Evolutionary conservation across 345 rosid species (phyloP).

Genomic region (Eucalyptus albens): DNA sequence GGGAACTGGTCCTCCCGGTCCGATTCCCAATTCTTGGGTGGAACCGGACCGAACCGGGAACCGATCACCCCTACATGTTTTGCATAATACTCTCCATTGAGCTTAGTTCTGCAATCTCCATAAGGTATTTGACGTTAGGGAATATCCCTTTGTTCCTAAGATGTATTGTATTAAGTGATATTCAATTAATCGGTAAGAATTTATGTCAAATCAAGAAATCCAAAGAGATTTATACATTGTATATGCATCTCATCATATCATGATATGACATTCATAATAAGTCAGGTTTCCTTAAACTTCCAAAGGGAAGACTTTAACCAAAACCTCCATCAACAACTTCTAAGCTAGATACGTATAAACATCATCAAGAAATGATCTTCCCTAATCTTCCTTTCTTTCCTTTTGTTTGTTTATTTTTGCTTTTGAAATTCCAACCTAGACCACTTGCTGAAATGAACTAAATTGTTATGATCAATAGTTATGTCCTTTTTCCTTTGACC

Average conservation of each 20-base stretch:
- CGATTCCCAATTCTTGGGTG: too few species aligned
- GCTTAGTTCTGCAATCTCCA: background rate
- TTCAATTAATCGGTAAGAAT: background rate
- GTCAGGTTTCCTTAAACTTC: background rate
- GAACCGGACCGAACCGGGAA: too few species aligned
- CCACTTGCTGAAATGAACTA: background rate
- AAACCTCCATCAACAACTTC: background rate
- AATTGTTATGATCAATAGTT: background rate
- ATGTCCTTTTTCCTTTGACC: background rate
- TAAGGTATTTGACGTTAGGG: background rate
- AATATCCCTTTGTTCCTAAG: background rate
- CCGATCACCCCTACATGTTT: too few species aligned
- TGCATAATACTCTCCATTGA: background rate
- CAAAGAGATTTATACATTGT: rapidly evolving
- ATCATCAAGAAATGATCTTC: background rate
- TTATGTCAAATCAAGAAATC: rapidly evolving
- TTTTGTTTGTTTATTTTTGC: background rate
- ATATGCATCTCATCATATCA: background rate
- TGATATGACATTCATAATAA: background rate
- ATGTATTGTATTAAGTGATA: background rate
- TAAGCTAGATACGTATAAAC: background rate
- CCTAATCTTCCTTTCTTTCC: background rate
- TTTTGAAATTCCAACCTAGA: background rate
- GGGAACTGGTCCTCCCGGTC: too few species aligned
- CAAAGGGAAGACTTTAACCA: rapidly evolving